A percentile compares a stretch with the other conserved stretches of the same genome.
Conservation (phyloP, 2,329 filamentous ascomycete species). For the Penicillium capsulatum region DNA sequence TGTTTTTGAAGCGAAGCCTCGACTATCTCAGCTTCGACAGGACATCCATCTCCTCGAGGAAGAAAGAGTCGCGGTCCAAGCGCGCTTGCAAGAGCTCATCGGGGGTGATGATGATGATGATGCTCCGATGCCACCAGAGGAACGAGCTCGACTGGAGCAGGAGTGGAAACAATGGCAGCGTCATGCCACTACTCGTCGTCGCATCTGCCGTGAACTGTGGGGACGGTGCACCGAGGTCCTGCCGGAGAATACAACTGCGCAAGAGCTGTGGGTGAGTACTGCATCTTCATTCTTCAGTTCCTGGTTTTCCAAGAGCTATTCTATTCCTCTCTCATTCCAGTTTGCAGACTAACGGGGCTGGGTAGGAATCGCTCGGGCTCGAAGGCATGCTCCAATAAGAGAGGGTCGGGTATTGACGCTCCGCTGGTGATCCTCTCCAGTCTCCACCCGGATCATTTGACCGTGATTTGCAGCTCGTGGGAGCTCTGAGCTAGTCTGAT, state of each 20-base stretch:
- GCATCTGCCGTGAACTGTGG: slow-evolving; percentile 52
- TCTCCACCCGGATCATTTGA: slow-evolving; percentile 23
- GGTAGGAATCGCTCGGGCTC: slow-evolving; percentile 37
- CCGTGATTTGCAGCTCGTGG: slow-evolving; percentile 16
- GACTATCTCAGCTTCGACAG: slow-evolving; percentile 48
- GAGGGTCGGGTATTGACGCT: slow-evolving; percentile 11
- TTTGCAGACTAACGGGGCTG: slow-evolving; percentile 5
- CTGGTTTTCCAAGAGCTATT: not conserved
- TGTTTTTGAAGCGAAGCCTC: slow-evolving; percentile 47
- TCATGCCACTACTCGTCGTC: slow-evolving; percentile 42
- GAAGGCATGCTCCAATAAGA: slow-evolving; percentile 32
- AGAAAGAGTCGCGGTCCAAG: slow-evolving; percentile 42
- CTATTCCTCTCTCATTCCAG: not conserved
- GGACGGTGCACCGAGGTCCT: slow-evolving; percentile 45
- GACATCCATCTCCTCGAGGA: slow-evolving; percentile 43
- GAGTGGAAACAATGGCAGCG: slow-evolving; percentile 47
- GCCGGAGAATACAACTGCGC: slow-evolving; percentile 45
- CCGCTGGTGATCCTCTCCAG: slow-evolving; percentile 15
- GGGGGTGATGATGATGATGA: slow-evolving; percentile 39
- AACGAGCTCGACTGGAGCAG: slow-evolving; percentile 45
- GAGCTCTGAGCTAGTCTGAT: slow-evolving; percentile 5
- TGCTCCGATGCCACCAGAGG: slow-evolving; percentile 45
- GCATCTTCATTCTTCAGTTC: not conserved
- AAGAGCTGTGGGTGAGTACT: slow-evolving; percentile 48
- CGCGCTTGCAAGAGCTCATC: slow-evolving; percentile 41